phyloP scores from a whole-genome alignment of 2,329 filamentous ascomycete species.

The Paecilomyces sp. region DNA sequence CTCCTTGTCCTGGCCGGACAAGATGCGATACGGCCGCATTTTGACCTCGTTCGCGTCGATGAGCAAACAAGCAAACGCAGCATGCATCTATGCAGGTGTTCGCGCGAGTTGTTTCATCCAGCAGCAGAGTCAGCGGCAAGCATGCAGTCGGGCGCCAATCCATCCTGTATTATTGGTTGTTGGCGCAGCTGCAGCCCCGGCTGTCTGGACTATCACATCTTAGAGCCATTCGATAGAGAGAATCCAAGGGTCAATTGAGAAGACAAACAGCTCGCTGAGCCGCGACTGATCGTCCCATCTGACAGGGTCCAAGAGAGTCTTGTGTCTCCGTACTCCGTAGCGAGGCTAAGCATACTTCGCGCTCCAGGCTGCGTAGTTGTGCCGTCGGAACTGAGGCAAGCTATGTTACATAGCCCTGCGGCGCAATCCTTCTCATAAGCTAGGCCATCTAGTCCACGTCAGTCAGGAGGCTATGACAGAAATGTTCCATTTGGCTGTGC shows the following conservation, averaged over 20 bases:
- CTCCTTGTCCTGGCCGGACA: not conserved
- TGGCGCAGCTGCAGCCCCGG: not conserved
- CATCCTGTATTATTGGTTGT: not conserved
- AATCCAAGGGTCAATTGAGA: not conserved
- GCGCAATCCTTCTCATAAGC: not conserved
- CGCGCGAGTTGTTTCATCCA: not conserved
- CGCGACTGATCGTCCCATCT: not conserved
- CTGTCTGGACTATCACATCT: not conserved
- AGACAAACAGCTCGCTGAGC: not conserved
- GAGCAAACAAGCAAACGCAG: not conserved
- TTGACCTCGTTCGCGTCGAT: not conserved
- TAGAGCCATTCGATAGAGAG: not conserved
- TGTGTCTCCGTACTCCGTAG: not conserved
- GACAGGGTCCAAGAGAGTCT: not conserved
- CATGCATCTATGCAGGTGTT: not conserved
- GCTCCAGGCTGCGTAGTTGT: not conserved
- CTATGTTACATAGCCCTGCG: not conserved
- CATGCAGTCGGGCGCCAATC: not conserved
- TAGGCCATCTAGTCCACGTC: not conserved
- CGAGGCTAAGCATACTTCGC: too few species aligned
- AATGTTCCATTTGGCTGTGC: not conserved
- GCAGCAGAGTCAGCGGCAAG: not conserved
- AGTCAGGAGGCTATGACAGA: not conserved
- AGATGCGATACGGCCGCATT: not conserved
- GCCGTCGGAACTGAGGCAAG: not conserved